Conservation (phyloP, 139 green algal species). For the Ostreobium quekettii region DNA sequence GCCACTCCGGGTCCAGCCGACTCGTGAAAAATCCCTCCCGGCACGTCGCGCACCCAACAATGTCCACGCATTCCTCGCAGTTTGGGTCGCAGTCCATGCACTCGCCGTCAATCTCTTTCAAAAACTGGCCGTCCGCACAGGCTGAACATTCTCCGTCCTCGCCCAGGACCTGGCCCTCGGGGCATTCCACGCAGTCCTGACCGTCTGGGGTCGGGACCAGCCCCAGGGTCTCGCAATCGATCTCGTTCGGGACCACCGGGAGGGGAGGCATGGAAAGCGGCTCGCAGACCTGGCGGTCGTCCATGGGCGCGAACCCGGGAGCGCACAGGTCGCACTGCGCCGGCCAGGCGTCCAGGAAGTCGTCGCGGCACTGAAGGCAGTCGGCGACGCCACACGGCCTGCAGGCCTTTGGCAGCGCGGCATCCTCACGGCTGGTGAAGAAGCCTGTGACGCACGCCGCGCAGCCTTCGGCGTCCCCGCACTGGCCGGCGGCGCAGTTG, state of each 20-base stretch:
- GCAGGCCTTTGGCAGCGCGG: not conserved
- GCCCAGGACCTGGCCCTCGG: no score
- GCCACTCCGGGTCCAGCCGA: not conserved
- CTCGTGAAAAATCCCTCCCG: not conserved
- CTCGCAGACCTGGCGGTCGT: no score
- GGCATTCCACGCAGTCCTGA: no score
- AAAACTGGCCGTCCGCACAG: not conserved
- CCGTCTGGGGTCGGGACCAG: no score
- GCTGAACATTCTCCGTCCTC: no score
- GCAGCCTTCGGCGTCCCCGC: not conserved
- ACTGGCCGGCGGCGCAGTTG: not conserved
- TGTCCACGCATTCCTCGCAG: not conserved
- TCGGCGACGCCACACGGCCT: not conserved
- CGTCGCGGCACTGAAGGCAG: not conserved
- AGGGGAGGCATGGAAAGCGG: no score
- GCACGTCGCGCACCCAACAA: not conserved
- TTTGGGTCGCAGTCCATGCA: conserved; percentile 5
- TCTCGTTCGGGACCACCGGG: no score
- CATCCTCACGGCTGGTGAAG: not conserved
- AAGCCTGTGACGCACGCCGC: not conserved
- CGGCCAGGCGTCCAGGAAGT: not conserved
- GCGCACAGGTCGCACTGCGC: not conserved
- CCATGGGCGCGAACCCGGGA: not conserved
- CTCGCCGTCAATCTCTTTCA: not conserved
- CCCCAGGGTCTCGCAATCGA: no score